Evolutionary conservation across 139 green algal genomes (phyloP), one percentile per base, ranked within the genome.

Genomic region (Chlorella vulgaris): DNA sequence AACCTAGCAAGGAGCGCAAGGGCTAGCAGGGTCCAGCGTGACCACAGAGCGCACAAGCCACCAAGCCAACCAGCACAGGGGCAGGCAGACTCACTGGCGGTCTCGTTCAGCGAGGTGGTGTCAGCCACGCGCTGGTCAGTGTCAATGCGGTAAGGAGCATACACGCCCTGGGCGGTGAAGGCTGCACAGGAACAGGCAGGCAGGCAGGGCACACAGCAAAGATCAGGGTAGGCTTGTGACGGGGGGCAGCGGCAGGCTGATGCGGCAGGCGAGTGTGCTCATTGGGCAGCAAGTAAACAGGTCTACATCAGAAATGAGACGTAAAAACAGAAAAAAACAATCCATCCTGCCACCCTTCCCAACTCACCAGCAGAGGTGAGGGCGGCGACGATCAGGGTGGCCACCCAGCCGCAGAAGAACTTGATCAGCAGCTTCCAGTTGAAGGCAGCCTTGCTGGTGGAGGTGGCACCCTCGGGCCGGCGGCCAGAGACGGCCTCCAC

Each of bases 341-440:
- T n/a, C n/a, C n/a, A n/a, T n/a, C n/a, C n/a, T n/a, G n/a, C n/a
- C n/a, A n/a, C n/a, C n/a, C n/a, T n/a, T n/a, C n/a, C n/a, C n/a
- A 58, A 24, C 47, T 15, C 55, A 65, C 55, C 55, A 31, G 55
- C 82, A 10, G 82, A 81, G 55, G 80, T 74, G 13, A 80, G 33
- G 43, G 69, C 78, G 22, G 86, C 76, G 3, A 89, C 67, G 15
- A 86, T 28, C 29, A 86, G 53, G 1, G 82, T 86, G 10, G 82
- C 82, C 0, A 86, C 82, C 82, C 82, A 86, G 28, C 82, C 82
- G 2, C 1, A 0, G 22, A 83, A 85, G 40, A 86, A 80, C 76
- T 87, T 87, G 38, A 67, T 8, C 33, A 84, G 62, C 80, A 88
- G 40, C 62, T 80, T 84, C 74, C 69, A 91, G 83, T 93, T 93